phyloP scores from a whole-genome alignment of 73 alveolate species.

The Blepharisma japonicum region DNA sequence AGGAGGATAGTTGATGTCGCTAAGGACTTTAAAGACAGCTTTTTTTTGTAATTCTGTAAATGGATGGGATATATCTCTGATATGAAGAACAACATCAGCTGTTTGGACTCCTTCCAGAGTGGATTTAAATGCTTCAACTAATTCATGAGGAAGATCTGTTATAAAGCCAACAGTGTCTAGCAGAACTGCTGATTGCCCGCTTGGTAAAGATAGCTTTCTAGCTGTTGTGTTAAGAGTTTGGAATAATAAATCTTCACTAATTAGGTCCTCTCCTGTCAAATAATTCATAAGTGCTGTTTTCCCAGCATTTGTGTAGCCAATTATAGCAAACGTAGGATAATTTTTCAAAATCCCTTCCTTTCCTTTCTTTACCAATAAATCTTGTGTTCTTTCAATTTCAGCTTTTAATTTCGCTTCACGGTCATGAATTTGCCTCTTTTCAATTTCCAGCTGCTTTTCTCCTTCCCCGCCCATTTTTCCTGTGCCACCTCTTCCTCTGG shows the following conservation, averaged over 20 bases:
- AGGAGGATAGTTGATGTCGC: slow-evolving; percentile 63
- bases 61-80: slow-evolving; percentile 89
- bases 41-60: slow-evolving; percentile 61
- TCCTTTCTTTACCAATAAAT: slow-evolving; percentile 31
- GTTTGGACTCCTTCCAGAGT: slow-evolving; percentile 77
- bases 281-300: slow-evolving; percentile 79
- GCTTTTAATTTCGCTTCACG: slow-evolving; percentile 62
- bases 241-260: slow-evolving; percentile 61
- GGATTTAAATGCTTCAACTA: slow-evolving; percentile 72
- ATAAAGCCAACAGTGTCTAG: slow-evolving; percentile 89
- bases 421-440: slow-evolving; percentile 66
- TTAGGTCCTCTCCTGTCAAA: slow-evolving; percentile 54
- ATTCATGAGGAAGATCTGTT: slow-evolving; percentile 81
- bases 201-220: slow-evolving; percentile 46
- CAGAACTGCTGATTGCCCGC: slow-evolving; percentile 63
- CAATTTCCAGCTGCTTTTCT: slow-evolving; percentile 71
- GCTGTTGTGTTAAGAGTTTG: slow-evolving; percentile 76
- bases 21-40: slow-evolving; percentile 66
- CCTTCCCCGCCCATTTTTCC: slow-evolving; percentile 82
- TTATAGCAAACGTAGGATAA: slow-evolving; percentile 70
- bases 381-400: slow-evolving; percentile 35
- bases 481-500: slow-evolving; percentile 60
- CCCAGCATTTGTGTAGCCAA: slow-evolving; percentile 93
- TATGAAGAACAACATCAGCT: slow-evolving; percentile 84
- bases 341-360: slow-evolving; percentile 35